Conservation (phyloP, 331 rosid species). For the Phaseolus coccineus region DNA sequence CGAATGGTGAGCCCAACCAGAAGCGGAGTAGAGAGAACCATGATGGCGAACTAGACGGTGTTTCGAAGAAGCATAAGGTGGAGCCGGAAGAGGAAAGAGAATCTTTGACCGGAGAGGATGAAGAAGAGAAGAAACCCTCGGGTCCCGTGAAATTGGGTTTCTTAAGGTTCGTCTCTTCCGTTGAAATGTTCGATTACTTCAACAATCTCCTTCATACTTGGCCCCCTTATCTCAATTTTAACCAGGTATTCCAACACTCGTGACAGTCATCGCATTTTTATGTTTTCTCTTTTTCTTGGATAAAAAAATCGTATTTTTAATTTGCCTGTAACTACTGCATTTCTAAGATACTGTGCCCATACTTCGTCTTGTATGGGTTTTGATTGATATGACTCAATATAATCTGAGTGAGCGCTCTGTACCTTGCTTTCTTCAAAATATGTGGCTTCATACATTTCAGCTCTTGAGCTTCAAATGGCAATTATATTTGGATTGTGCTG, state of each 20-base stretch:
- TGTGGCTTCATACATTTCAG: too few relatives aligned
- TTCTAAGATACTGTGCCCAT: background rate
- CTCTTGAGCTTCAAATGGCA: too few relatives aligned
- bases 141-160: slow-evolving; percentile 64
- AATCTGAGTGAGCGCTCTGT: background rate
- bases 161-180: slow-evolving; percentile 68
- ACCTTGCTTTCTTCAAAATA: too few relatives aligned
- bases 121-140: slow-evolving; percentile 36
- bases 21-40: slow-evolving; percentile 48
- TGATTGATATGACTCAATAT: too few relatives aligned
- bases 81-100: slow-evolving; percentile 38
- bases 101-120: background rate
- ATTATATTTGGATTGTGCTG: background rate
- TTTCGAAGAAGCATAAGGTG: slow-evolving; percentile 53
- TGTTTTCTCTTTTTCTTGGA: background rate
- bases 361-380: background rate
- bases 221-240: slow-evolving; percentile 72
- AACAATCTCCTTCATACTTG: slow-evolving; percentile 74
- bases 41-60: background rate
- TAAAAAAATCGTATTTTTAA: background rate
- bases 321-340: background rate
- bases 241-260: slow-evolving; percentile 62
- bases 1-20: slow-evolving; percentile 26
- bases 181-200: slow-evolving; percentile 83
- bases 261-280: background rate